Evolutionary conservation across 2,329 filamentous ascomycete species (phyloP).

Genomic region (Fusarium brachygibbosum): DNA sequence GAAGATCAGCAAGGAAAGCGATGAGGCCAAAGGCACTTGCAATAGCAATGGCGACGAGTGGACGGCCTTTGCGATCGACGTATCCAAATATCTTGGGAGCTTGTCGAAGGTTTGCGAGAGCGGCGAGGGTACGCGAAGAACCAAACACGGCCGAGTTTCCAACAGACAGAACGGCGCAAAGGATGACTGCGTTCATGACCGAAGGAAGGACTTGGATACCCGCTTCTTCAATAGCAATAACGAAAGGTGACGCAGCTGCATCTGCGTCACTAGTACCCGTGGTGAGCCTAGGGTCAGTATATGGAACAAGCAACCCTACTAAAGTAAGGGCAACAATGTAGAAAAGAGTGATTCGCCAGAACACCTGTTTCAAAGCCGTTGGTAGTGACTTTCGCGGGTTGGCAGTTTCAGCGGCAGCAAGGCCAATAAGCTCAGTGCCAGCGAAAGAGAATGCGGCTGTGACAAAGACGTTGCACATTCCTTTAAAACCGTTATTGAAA

Average conservation of each 20-base stretch:
- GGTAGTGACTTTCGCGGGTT: conserved; percentile 86
- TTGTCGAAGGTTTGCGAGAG: conserved; percentile 88
- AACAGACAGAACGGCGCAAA: conserved; percentile 90
- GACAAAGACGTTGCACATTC: conserved; percentile 83
- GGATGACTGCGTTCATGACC: conserved; percentile 95
- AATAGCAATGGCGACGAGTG: conserved; percentile 77
- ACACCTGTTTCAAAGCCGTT: conserved; percentile 91
- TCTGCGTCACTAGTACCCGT: conserved; percentile 68
- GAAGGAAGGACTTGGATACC: conserved; percentile 85
- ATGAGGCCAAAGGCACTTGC: conserved; percentile 79
- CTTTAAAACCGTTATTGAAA: conserved; percentile 86
- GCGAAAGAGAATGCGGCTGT: conserved; percentile 82
- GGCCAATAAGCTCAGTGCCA: conserved; percentile 81
- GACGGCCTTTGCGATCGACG: conserved; percentile 85
- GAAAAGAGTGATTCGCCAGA: conserved; percentile 93
- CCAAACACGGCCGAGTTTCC: conserved; percentile 94
- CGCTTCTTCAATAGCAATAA: conserved; percentile 89
- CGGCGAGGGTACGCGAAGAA: conserved; percentile 89
- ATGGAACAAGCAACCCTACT: conserved; percentile 86
- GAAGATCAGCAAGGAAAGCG: conserved; percentile 79
- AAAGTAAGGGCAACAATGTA: conserved; percentile 87
- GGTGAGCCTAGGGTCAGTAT: conserved; percentile 74
- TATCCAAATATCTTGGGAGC: conserved; percentile 83
- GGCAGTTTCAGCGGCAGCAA: conserved; percentile 82
- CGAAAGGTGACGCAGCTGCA: conserved; percentile 86